Evolutionary conservation across 2,329 filamentous ascomycete genomes (phyloP).

Genomic region (Colletotrichum godetiae): DNA sequence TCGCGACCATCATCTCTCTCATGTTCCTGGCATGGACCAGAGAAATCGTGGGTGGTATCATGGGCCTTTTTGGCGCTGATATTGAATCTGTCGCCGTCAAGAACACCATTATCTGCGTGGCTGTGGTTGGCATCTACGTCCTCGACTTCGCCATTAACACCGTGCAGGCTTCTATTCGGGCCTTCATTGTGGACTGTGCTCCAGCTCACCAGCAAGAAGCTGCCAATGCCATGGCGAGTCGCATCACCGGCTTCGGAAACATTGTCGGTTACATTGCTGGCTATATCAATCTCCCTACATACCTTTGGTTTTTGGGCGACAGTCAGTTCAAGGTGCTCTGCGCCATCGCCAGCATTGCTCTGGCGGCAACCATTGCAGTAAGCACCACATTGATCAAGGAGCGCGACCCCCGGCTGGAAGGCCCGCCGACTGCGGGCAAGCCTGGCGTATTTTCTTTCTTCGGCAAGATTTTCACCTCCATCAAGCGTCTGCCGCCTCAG

Average conservation of each 20-base stretch:
- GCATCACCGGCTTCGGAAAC: constrained; percentile 87
- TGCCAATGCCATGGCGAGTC: constrained; percentile 94
- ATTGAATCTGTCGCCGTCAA: constrained; percentile 73
- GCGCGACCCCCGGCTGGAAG: constrained; percentile 81
- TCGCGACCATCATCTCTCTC: constrained; percentile 74
- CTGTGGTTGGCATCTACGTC: constrained; percentile 88
- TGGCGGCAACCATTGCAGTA: constrained; percentile 76
- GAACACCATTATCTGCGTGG: constrained; percentile 77
- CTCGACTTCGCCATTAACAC: constrained; percentile 97
- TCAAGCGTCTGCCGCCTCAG: constrained; percentile 83
- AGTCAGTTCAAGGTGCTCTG: constrained; percentile 95
- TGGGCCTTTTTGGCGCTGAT: constrained; percentile 78
- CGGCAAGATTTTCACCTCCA: constrained; percentile 78
- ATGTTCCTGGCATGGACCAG: constrained; percentile 79
- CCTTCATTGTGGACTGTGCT: constrained; percentile 93
- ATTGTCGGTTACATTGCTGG: constrained; percentile 91
- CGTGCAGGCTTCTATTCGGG: constrained; percentile 91
- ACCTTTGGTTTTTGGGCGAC: constrained; percentile 83
- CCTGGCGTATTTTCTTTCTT: constrained; percentile 84
- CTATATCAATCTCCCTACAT: constrained; percentile 80
- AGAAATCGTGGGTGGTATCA: constrained; percentile 75
- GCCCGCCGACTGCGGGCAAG: constrained; percentile 67
- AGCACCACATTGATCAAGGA: constrained; percentile 79
- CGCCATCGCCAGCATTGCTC: constrained; percentile 81
- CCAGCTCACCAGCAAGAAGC: constrained; percentile 93